A percentile compares a stretch with the other conserved stretches of the same genome.
Conservation (phyloP, 371 early-diverging fungal genomes). For the Rhizopus stolonifer region DNA sequence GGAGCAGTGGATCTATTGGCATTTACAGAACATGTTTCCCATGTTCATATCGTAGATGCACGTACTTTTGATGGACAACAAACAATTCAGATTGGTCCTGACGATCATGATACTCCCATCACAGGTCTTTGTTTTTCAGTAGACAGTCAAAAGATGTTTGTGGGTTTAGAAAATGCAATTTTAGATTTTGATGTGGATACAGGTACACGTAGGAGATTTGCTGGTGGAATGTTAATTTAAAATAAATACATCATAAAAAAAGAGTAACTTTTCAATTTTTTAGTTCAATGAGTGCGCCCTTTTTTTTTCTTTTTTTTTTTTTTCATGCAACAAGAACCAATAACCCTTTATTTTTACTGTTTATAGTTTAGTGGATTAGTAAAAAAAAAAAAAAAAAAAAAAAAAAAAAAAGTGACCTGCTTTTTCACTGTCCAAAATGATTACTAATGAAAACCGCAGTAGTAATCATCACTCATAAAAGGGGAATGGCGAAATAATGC, state of each 20-base stretch:
- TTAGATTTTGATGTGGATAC: constrained; percentile 62
- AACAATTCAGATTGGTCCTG: constrained; percentile 55
- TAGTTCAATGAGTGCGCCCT: too few species aligned
- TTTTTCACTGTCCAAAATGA: neutral
- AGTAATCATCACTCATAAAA: neutral
- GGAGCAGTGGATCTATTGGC: constrained; percentile 81
- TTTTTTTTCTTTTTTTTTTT: too few species aligned
- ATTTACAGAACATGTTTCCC: constrained; percentile 85
- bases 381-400: too few species aligned
- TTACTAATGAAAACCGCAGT: neutral
- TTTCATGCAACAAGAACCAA: too few species aligned
- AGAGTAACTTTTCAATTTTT: too few species aligned
- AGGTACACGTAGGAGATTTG: constrained; percentile 55
- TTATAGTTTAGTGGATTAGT: too few species aligned
- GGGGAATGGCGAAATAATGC: neutral
- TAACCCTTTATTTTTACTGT: too few species aligned
- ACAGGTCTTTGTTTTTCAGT: constrained; percentile 78
- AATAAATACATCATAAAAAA: too few species aligned
- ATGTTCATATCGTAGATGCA: constrained; percentile 84
- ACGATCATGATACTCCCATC: constrained; percentile 70
- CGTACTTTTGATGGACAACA: constrained; percentile 79
- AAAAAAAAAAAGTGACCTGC: neutral
- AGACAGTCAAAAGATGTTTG: constrained; percentile 76
- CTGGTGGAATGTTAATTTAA: constrained; percentile 50
- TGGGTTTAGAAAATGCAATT: constrained; percentile 65